phyloP scores from a whole-genome alignment of 306 rosid species.

The Astragalus membranaceus region DNA sequence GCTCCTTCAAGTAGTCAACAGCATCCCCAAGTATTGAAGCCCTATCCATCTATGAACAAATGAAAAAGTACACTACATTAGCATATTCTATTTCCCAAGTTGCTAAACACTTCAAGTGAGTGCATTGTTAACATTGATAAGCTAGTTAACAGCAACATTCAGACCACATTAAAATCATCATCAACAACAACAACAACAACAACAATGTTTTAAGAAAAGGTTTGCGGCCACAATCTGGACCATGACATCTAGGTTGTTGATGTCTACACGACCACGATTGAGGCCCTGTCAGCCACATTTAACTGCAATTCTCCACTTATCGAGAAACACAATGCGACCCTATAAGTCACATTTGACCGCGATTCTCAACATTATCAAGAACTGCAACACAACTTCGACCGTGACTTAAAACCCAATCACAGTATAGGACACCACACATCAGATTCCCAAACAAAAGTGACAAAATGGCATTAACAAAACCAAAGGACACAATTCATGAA shows the following conservation, averaged over 20 bases:
- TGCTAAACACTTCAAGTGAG: background rate
- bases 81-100: background rate
- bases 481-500: background rate
- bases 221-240: too few relatives aligned
- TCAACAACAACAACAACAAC: background rate
- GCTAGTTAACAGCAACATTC: background rate
- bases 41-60: conserved; percentile 75
- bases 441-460: conserved; percentile 1
- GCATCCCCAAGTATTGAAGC: conserved; percentile 99
- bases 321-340: too few relatives aligned
- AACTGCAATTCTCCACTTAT: too few relatives aligned
- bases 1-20: conserved; percentile 92
- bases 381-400: too few relatives aligned
- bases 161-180: background rate
- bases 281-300: too few relatives aligned
- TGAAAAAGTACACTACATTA: conserved; percentile 11
- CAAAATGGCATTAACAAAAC: background rate
- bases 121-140: background rate
- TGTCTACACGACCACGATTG: too few relatives aligned
- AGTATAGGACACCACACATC: background rate
- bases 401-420: too few relatives aligned
- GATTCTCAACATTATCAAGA: too few relatives aligned
- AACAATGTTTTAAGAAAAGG: background rate
- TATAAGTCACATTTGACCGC: too few relatives aligned
- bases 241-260: too few relatives aligned